Evolutionary conservation across 2,329 filamentous ascomycete species (phyloP), one percentile per base, ranked within the genome.

Genomic region (Sclerotinia trifoliorum): DNA sequence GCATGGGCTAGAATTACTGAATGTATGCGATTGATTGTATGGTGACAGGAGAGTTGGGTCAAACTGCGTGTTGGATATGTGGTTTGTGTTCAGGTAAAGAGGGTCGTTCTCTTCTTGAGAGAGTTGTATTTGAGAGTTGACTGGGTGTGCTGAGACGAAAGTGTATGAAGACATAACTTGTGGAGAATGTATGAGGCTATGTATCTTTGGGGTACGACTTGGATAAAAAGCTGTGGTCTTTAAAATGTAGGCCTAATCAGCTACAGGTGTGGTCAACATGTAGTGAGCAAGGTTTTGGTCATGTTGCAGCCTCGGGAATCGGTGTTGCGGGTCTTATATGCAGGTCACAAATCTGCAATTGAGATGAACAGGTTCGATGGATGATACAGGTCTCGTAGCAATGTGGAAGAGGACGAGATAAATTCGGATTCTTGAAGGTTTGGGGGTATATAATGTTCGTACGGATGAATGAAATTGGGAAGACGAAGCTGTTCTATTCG

Each of bases 131-230:
- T 73, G 71, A 70, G 70, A 55, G 67, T 74, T 72, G 69, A 74
- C 72, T 63, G 67, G 73, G 66, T 58, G 61, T 51, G 61, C 39
- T 52, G 71, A 70, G 65, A 71, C 56, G 68, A 72, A 70, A 68
- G 70, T 74, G 71, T 73, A 72, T 44, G 75, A 75, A 76, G 76
- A 76, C 75, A 77, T 77, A 70, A 62, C 71, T 73, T 70, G 66
- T 73, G 69, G 68, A 70, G 56, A 68, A 70, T 60, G 68, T 42
- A 71, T 71, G 74, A 75, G 74, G 73, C 74, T 75, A 76, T 76
- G 74, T 73, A 72, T 56, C 58, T 58, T 42, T 65, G 68, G 66
- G 71, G 66, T 42, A 62, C 48, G 54, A 68, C 70, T 62, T 72
- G 72, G 71, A 73, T 69, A 70, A 70, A 48, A 60, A 64, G 49